A percentile compares a stretch with the other conserved stretches of the same genome.
phyloP scores from a whole-genome alignment of 2,329 filamentous ascomycete species.

The Penicillium sp. region DNA sequence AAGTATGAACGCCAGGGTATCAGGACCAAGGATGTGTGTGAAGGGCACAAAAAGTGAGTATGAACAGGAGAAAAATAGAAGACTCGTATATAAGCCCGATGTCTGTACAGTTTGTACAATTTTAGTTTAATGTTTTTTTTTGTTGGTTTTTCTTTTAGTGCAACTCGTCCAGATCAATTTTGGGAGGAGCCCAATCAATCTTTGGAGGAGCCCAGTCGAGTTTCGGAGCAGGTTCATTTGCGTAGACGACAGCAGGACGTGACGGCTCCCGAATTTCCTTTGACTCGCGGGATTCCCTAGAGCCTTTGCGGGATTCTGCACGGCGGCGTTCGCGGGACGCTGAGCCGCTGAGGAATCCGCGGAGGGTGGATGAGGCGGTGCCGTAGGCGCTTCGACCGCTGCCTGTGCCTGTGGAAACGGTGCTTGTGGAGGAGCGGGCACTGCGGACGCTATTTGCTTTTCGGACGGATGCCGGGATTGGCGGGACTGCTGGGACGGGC shows the following conservation, averaged over 20 bases:
- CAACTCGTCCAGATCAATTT: slow-evolving; percentile 35
- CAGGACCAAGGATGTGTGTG: slow-evolving; percentile 4
- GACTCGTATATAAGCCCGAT: slow-evolving; percentile 7
- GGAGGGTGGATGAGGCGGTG: slow-evolving; percentile 37
- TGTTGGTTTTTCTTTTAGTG: slow-evolving; percentile 14
- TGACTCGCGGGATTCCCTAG: background rate
- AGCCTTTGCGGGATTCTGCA: slow-evolving; percentile 21
- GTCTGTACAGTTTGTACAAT: slow-evolving; percentile 5
- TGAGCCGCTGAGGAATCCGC: slow-evolving; percentile 35
- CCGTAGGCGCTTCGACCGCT: slow-evolving; percentile 39
- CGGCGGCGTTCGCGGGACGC: slow-evolving; percentile 32
- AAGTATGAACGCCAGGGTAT: slow-evolving; percentile 12
- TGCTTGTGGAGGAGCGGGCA: slow-evolving; percentile 37
- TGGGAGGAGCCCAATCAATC: slow-evolving; percentile 40
- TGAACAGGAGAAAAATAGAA: background rate
- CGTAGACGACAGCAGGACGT: slow-evolving; percentile 29
- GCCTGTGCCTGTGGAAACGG: slow-evolving; percentile 36
- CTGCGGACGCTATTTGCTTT: slow-evolving; percentile 40
- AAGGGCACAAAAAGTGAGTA: background rate
- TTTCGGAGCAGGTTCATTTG: slow-evolving; percentile 34
- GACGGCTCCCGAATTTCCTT: slow-evolving; percentile 4
- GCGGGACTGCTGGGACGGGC: slow-evolving; percentile 34
- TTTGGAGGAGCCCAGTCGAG: slow-evolving; percentile 40
- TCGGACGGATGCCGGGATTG: slow-evolving; percentile 26
- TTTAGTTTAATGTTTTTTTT: too few relatives aligned